These are phyloP conservation scores for Globisporangium nagaii DNA, from an alignment of 352 stramenopile genomes.

Conservation along the genomic window DNA sequence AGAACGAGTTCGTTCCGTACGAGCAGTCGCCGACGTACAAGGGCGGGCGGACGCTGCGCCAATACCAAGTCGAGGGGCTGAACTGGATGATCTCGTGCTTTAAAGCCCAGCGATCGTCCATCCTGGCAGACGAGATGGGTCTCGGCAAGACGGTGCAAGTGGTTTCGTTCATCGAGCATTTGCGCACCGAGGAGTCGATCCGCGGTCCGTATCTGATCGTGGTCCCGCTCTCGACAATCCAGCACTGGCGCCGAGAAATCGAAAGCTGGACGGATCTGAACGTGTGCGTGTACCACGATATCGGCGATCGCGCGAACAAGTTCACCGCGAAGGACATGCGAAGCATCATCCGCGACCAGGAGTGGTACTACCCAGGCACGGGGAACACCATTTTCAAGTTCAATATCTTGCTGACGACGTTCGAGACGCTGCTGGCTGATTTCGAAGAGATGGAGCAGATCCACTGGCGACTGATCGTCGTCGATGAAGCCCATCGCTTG, in stretches of 20 bases:
- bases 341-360: conserved; percentile 76
- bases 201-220: conserved; percentile 82
- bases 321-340: conserved; percentile 87
- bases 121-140: conserved; percentile 91
- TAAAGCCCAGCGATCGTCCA: conserved; percentile 84
- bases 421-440: conserved; percentile 76
- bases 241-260: conserved; percentile 86
- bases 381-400: conserved; percentile 91
- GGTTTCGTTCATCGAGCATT: conserved; percentile 89
- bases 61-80: conserved; percentile 84
- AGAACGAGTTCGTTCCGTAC: conserved; percentile 84
- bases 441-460: conserved; percentile 86
- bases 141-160: conserved; percentile 95
- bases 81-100: conserved; percentile 89
- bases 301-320: conserved; percentile 70
- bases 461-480: conserved; percentile 78
- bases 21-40: conserved; percentile 87
- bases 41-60: conserved; percentile 68
- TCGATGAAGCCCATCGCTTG: conserved; percentile 81
- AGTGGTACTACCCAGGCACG: conserved; percentile 86
- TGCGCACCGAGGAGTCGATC: conserved; percentile 79
- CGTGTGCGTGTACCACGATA: conserved; percentile 98
- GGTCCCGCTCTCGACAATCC: conserved; percentile 83
- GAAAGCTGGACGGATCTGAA: conserved; percentile 97
- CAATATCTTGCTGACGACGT: conserved; percentile 80